These are phyloP conservation scores for Aureobasidium namibiae DNA, from an alignment of 2,329 filamentous ascomycete species.

Conservation along the genomic window DNA sequence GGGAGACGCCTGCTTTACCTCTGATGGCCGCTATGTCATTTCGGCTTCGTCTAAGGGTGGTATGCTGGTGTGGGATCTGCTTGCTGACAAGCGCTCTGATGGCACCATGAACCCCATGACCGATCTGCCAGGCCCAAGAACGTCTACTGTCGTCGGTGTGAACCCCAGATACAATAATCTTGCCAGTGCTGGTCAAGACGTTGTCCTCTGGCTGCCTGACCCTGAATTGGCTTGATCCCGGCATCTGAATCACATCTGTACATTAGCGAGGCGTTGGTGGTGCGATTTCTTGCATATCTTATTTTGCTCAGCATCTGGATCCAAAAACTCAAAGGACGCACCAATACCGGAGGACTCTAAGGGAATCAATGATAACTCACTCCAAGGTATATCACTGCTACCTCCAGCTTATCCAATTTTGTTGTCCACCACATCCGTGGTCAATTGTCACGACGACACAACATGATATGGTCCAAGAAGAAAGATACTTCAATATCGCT, in stretches of 20 bases:
- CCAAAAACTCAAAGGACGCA: not conserved
- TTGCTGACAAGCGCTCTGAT: constrained; percentile 46
- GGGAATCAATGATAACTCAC: not conserved
- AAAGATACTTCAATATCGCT: not conserved
- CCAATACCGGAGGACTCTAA: not conserved
- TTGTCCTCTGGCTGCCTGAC: constrained; percentile 42
- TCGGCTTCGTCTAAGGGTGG: constrained; percentile 66
- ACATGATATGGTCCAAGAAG: not conserved
- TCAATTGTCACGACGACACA: not conserved
- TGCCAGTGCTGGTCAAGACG: constrained; percentile 77
- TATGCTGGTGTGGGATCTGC: constrained; percentile 77
- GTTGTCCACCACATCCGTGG: not conserved
- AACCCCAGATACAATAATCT: constrained; percentile 91
- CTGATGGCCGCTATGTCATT: constrained; percentile 81
- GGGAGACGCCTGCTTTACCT: constrained; percentile 79
- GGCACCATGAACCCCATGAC: constrained; percentile 54
- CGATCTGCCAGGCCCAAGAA: constrained; percentile 55
- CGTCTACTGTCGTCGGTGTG: constrained; percentile 69
- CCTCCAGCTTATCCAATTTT: not conserved
- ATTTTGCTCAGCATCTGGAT: not conserved
- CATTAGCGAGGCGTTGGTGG: constrained; percentile 12
- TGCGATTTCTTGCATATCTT: not conserved
- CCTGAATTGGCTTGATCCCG: constrained; percentile 24
- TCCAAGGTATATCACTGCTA: not conserved
- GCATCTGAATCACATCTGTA: not conserved